These are phyloP conservation scores for Backusella liffmaniae DNA, from an alignment of 192 early-diverging fungal genomes.

Conservation along the genomic window DNA sequence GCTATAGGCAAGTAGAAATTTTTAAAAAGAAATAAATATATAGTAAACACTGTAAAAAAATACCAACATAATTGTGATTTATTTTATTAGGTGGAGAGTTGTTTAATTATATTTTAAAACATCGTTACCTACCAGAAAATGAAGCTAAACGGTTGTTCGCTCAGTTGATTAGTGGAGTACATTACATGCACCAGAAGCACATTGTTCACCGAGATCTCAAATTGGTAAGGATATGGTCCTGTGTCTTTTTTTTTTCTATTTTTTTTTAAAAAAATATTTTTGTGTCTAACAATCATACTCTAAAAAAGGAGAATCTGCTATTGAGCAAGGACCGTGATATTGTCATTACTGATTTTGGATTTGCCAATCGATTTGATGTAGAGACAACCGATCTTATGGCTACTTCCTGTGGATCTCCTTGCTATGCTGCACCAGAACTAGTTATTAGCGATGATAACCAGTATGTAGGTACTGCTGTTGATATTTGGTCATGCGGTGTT, in stretches of 20 bases:
- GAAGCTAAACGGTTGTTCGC: conserved; percentile 90
- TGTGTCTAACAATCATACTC: neutral
- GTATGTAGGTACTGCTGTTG: conserved; percentile 91
- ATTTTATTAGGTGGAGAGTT: conserved; percentile 67
- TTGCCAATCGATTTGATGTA: conserved; percentile 83
- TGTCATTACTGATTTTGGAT: conserved; percentile 98
- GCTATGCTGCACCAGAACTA: conserved; percentile 97
- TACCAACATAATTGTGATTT: neutral
- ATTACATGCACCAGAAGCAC: conserved; percentile 85
- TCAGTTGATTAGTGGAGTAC: conserved; percentile 89
- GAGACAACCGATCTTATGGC: conserved; percentile 76
- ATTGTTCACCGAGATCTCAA: conserved; percentile 95
- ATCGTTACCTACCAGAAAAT: conserved; percentile 81
- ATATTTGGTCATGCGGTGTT: conserved; percentile 98
- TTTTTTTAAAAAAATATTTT: neutral
- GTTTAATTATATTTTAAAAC: conserved; percentile 94
- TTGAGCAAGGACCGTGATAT: conserved; percentile 88
- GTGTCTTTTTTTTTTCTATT: neutral
- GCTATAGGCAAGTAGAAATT: conserved; percentile 62
- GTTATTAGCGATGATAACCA: conserved; percentile 89
- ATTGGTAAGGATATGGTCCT: conserved; percentile 52
- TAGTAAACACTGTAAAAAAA: neutral
- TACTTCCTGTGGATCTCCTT: conserved; percentile 94
- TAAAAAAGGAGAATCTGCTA: conserved; percentile 83
- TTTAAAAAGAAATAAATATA: neutral